Conservation (phyloP, 2,329 filamentous ascomycete genomes). For the Colletotrichum filicis region DNA sequence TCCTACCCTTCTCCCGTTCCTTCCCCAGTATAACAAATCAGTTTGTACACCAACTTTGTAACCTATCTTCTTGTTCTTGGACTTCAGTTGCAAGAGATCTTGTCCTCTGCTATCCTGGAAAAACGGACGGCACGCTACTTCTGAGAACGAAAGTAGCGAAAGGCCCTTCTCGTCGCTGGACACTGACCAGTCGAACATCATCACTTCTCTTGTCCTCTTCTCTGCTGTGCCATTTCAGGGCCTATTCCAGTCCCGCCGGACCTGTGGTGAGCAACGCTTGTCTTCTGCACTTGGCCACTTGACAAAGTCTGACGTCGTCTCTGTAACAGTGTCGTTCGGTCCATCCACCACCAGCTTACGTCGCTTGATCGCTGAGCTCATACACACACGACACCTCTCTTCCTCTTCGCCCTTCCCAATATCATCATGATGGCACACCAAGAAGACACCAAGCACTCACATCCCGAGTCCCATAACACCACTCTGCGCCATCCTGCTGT, state of each 20-base stretch:
- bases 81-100: not conserved
- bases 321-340: not conserved
- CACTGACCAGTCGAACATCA: not conserved
- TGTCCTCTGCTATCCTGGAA: conserved; percentile 3
- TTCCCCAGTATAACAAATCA: not conserved
- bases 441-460: not conserved
- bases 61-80: not conserved
- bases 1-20: not conserved
- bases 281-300: not conserved
- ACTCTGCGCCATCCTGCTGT: not conserved
- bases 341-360: conserved; percentile 2
- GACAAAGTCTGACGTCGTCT: not conserved
- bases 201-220: not conserved
- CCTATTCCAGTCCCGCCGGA: not conserved
- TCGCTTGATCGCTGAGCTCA: not conserved
- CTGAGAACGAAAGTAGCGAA: not conserved
- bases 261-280: not conserved
- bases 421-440: conserved; percentile 2
- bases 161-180: not conserved
- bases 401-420: not conserved
- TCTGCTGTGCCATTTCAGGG: not conserved
- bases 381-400: not conserved
- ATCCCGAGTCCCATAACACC: not conserved
- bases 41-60: not conserved
- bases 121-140: not conserved